Percentiles rank a stretch among this genome's conserved stretches.
Evolutionary conservation across 805 yeast species (phyloP).

Genomic region (Naumovozyma castellii): DNA sequence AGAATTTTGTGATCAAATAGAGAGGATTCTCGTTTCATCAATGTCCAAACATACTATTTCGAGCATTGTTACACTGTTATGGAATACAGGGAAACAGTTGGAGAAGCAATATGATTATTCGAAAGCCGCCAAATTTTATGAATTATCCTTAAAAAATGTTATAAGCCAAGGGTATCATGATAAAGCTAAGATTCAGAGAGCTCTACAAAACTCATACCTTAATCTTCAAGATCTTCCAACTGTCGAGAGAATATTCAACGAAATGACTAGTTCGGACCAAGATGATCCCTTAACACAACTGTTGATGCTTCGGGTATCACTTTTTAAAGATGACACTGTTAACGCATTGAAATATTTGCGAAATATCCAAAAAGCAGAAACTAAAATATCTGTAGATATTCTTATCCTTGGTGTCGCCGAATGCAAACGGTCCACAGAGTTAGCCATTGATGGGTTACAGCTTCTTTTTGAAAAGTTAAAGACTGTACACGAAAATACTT

Average conservation of each 20-base stretch:
- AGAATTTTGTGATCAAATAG: constrained; percentile 21
- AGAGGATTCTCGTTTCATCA: constrained; percentile 19
- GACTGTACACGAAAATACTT: constrained; percentile 1
- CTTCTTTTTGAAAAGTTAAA: constrained; percentile 21
- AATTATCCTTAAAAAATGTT: constrained; percentile 19
- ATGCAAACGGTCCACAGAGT: constrained; percentile 17
- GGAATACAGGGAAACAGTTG: constrained; percentile 32
- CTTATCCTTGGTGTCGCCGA: constrained; percentile 29
- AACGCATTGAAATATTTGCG: constrained; percentile 23
- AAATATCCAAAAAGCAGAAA: constrained; percentile 28
- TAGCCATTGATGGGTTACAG: constrained; percentile 22
- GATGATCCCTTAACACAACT: constrained; percentile 27
- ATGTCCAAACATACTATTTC: constrained; percentile 27
- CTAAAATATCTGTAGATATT: constrained; percentile 28
- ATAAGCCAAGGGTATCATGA: constrained; percentile 24
- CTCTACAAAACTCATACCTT: constrained; percentile 26
- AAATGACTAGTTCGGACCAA: constrained; percentile 19
- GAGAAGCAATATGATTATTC: constrained; percentile 17
- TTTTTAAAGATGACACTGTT: constrained; percentile 10
- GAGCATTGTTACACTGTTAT: constrained; percentile 30
- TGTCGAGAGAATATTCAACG: constrained; percentile 15
- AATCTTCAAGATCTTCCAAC: constrained; percentile 13
- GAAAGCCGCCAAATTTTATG: constrained; percentile 22
- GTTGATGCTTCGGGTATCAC: constrained; percentile 23
- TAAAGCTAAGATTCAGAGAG: constrained; percentile 32